Evolutionary conservation across 495 filamentous ascomycete genomes (phyloP), one percentile per base, ranked within the genome.

Genomic region (Daldinia concentrica): DNA sequence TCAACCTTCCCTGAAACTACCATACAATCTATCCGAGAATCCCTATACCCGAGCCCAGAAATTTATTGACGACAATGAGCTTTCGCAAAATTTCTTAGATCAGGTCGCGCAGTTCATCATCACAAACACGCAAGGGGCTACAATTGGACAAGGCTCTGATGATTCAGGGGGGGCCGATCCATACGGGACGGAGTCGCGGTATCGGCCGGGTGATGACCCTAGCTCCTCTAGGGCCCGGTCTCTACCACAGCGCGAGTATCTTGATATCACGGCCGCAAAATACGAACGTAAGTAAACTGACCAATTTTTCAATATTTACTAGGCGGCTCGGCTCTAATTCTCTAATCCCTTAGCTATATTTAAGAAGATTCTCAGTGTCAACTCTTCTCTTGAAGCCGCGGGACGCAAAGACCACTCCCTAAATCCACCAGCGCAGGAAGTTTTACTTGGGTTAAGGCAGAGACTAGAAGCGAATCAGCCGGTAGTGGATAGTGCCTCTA

Each of bases 91-190:
- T 4, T 98, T 98, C 74, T 83, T 98, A 15, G 96, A 98, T 68
- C 92, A 95, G 75, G 94, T 98, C 30, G 93, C 95, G 4, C 91
- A 95, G 70, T 99, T 98, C 80, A 98, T 99, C 74, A 87, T 91
- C 19, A 83, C 89, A 60, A 98, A 98, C 76, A 95, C 94, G 6
- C 85, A 94, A 78, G 95, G 94, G 14, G 91, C 93, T 17, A 91
- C 89, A 1, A 82, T 97, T 22, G 95, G 93, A 7, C 68, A 76
- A 57, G 57, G 26, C 19, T 9, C 84, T 85, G 73, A 73, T 82
- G 55, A 79, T 78, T 50, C 79, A 30, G 77, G 82, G 1, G 86
- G 84, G 29, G 66, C 77, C 6, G 93, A 97, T 79, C 89, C 93
- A 7, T 93, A 89, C 86, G 92, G 92, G 6, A 88, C 87, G 22